Evolutionary conservation across 805 yeast species (phyloP).

Genomic region (Pichia insulana): DNA sequence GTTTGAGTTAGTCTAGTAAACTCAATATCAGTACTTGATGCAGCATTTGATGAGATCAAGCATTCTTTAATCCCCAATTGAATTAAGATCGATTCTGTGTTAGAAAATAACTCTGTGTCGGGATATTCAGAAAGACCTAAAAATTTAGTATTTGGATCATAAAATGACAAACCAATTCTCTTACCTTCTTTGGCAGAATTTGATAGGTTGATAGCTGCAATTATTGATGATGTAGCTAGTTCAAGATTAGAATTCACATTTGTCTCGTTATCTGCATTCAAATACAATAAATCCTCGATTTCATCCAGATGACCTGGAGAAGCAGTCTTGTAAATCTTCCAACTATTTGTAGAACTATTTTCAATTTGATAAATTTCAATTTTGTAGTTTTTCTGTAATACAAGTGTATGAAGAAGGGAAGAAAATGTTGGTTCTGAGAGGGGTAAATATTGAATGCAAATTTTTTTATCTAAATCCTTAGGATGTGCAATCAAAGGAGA

Average conservation of each 20-base stretch:
- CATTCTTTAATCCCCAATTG: constrained; percentile 89
- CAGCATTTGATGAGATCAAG: constrained; percentile 33
- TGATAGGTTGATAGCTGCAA: constrained; percentile 42
- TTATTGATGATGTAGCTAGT: constrained; percentile 31
- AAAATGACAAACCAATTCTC: constrained; percentile 68
- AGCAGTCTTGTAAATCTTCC: constrained; percentile 52
- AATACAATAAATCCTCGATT: constrained; percentile 56
- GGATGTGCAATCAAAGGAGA: constrained; percentile 19
- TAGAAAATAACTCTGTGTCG: constrained; percentile 83
- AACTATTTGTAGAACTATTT: constrained; percentile 37
- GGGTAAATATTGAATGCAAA: constrained; percentile 51
- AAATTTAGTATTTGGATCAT: constrained; percentile 59
- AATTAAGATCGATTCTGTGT: constrained; percentile 75
- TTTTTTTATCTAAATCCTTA: constrained; percentile 34
- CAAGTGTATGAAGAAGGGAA: constrained; percentile 53
- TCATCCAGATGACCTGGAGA: constrained; percentile 86
- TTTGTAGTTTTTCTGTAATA: constrained; percentile 65
- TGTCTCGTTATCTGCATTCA: constrained; percentile 17
- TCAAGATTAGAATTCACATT: constrained; percentile 21
- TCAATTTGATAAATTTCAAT: constrained; percentile 55
- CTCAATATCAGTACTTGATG: constrained; percentile 37
- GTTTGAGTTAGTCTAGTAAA: constrained; percentile 58
- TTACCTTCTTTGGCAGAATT: constrained; percentile 34
- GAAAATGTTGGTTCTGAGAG: constrained; percentile 67
- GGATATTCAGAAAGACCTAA: constrained; percentile 71